Conservation (phyloP, 2,329 filamentous ascomycete species). For the Pyricularia grisea region DNA sequence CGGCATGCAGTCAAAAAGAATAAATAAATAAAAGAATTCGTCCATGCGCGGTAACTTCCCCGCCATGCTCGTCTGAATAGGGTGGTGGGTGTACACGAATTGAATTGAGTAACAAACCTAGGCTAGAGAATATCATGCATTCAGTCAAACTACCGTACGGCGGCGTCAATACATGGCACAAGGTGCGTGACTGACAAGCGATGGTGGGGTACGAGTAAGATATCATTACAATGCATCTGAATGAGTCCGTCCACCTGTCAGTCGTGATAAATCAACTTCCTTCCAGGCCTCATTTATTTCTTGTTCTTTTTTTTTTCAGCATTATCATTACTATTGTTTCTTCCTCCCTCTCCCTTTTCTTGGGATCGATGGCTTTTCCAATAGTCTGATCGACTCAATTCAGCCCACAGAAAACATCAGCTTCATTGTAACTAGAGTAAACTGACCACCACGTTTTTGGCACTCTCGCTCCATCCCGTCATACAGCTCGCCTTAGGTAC, state of each 20-base stretch:
- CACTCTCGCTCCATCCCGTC: background rate
- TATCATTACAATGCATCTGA: background rate
- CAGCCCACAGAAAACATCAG: background rate
- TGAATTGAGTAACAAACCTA: background rate
- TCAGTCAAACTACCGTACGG: background rate
- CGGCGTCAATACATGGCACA: background rate
- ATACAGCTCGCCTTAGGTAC: background rate
- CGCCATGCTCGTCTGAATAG: background rate
- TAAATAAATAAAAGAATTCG: background rate
- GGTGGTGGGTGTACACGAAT: background rate
- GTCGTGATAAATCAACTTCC: background rate
- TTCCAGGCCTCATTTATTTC: background rate
- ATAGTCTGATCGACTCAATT: background rate
- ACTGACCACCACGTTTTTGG: background rate
- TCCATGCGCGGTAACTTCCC: background rate
- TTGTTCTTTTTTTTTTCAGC: background rate
- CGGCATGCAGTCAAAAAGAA: background rate
- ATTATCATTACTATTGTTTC: background rate
- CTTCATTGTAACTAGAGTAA: background rate
- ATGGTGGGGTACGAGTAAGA: background rate
- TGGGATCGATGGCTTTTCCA: background rate
- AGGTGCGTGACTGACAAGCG: background rate
- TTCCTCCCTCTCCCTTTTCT: background rate
- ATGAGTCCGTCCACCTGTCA: background rate
- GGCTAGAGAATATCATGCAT: background rate